Conservation (phyloP, 2,329 filamentous ascomycete species). For the Colletotrichum orchidophilum region DNA sequence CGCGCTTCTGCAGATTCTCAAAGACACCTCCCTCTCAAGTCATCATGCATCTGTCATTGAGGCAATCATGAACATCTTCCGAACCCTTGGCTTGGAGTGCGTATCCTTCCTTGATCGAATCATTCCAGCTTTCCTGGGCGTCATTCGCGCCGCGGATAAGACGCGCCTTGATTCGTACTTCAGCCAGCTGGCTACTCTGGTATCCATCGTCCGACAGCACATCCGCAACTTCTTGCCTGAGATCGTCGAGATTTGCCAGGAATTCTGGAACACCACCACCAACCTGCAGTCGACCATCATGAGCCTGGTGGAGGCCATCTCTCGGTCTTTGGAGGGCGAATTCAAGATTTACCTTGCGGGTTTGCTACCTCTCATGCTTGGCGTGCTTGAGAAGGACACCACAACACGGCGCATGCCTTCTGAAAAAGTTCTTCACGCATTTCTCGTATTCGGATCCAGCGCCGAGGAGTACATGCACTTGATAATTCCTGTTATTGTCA, state of each 20-base stretch:
- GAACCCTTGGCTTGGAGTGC: constrained; percentile 94
- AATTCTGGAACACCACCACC: constrained; percentile 87
- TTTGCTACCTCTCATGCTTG: constrained; percentile 91
- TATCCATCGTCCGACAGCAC: constrained; percentile 95
- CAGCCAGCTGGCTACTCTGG: constrained; percentile 91
- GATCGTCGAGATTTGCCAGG: constrained; percentile 86
- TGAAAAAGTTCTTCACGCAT: constrained; percentile 91
- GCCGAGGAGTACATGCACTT: constrained; percentile 99
- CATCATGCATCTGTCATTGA: constrained; percentile 96
- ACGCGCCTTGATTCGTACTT: constrained; percentile 94
- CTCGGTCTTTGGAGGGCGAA: constrained; percentile 92
- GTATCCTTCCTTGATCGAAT: constrained; percentile 95
- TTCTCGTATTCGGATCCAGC: constrained; percentile 94
- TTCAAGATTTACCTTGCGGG: constrained; percentile 96
- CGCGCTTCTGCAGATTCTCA: constrained; percentile 89
- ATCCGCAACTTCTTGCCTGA: constrained; percentile 90
- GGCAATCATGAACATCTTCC: constrained; percentile 98
- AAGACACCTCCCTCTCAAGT: constrained; percentile 87
- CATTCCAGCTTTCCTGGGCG: constrained; percentile 89
- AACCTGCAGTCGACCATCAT: constrained; percentile 91
- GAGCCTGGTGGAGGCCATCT: constrained; percentile 91
- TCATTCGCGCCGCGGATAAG: constrained; percentile 83
- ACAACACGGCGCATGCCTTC: constrained; percentile 81
- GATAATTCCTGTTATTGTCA: constrained; percentile 94
- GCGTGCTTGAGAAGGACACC: constrained; percentile 87